Percentiles rank a stretch among this genome's conserved stretches.
Evolutionary conservation across 1,284 basidiomycete genomes (phyloP).

Genomic region (Cryptococcus maquisensis): DNA sequence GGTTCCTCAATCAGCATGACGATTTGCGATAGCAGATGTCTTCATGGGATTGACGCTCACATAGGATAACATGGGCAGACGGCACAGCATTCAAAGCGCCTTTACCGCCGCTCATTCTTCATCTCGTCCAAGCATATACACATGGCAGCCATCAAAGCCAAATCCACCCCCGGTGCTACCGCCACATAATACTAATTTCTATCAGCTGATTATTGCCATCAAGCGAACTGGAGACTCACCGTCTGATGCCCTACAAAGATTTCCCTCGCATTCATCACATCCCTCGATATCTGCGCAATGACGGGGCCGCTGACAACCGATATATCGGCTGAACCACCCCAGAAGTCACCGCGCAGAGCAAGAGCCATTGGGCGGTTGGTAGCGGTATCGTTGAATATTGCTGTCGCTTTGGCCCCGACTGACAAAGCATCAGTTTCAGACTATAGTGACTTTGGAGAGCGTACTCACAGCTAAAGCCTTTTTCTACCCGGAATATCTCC

Average conservation of each 20-base stretch:
- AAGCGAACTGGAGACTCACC: constrained; percentile 25
- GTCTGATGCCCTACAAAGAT: constrained; percentile 39
- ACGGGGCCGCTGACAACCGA: constrained; percentile 25
- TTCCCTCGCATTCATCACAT: constrained; percentile 32
- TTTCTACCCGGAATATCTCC: constrained; percentile 38
- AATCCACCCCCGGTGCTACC: constrained; percentile 49
- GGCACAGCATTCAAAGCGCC: too few relatives aligned
- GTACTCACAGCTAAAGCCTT: constrained; percentile 32
- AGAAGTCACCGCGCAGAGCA: constrained; percentile 37
- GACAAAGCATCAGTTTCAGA: background rate
- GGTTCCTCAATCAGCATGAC: too few relatives aligned
- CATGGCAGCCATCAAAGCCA: constrained; percentile 48
- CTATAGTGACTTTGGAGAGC: background rate
- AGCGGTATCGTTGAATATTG: constrained; percentile 32
- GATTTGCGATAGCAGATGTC: too few relatives aligned
- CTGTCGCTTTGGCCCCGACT: constrained; percentile 42
- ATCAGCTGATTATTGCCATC: background rate
- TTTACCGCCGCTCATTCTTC: constrained; percentile 22
- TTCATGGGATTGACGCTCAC: too few relatives aligned
- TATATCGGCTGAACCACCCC: constrained; percentile 37
- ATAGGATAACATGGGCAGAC: too few relatives aligned
- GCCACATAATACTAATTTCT: constrained; percentile 46
- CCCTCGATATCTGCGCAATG: constrained; percentile 41
- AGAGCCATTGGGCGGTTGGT: constrained; percentile 25
- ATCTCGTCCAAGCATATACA: constrained; percentile 50